Evolutionary conservation across 129 eudicot genomes (phyloP).

Genomic region (Tanacetum coccineum): DNA sequence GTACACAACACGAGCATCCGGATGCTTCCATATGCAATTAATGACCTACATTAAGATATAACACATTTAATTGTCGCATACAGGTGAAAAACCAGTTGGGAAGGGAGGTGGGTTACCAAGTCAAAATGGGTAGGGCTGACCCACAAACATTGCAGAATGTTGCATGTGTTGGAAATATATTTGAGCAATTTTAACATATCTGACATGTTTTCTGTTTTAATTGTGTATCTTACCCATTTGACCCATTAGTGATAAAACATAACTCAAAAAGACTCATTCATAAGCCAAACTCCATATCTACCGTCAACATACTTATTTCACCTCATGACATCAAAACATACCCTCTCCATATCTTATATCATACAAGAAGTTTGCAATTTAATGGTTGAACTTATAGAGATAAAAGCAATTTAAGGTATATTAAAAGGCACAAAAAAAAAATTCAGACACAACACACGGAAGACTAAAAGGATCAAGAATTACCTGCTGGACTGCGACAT

Average conservation of each 20-base stretch:
- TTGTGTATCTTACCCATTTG: not conserved
- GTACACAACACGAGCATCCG: slow-evolving; percentile 60
- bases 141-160: not conserved
- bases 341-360: slow-evolving; percentile 8
- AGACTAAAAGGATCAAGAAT: slow-evolving; percentile 8
- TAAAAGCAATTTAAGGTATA: not conserved
- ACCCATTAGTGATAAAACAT: not conserved
- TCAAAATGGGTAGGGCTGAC: not conserved
- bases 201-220: not conserved
- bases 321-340: not conserved
- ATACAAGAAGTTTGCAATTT: not conserved
- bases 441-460: not conserved
- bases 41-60: slow-evolving; percentile 44
- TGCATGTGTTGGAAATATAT: too few species aligned
- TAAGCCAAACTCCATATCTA: not conserved
- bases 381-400: not conserved
- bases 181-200: too few species aligned
- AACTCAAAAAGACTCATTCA: not conserved
- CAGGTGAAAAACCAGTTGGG: not conserved
- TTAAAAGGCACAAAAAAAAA: slow-evolving; percentile 4
- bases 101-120: not conserved
- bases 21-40: slow-evolving; percentile 92
- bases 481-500: slow-evolving; percentile 73
- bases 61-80: not conserved
- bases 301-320: not conserved